A percentile compares a stretch with the other conserved stretches of the same genome.
Conservation (phyloP, 208 protist species). For the Wallacemonas sp. region DNA sequence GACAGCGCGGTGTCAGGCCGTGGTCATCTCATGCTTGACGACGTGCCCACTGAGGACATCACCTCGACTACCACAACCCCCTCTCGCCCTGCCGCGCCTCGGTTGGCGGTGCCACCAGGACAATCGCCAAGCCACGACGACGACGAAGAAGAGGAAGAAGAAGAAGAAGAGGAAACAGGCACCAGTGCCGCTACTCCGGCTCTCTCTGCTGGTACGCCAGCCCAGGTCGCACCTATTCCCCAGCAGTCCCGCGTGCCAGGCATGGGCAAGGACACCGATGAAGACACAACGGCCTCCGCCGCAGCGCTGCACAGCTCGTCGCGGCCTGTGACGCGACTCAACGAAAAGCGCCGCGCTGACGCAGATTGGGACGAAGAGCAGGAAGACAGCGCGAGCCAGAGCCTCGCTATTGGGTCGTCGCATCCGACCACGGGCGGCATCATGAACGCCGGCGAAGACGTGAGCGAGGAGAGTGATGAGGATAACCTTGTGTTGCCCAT, state of each 20-base stretch:
- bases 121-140: too few relatives aligned
- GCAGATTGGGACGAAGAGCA: slow-evolving; percentile 18
- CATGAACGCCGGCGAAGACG: background rate
- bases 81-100: background rate
- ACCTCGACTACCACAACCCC: slow-evolving; percentile 11
- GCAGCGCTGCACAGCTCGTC: background rate
- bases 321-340: background rate
- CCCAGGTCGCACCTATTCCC: too few relatives aligned
- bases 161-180: background rate
- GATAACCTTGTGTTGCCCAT: slow-evolving; percentile 24
- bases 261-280: background rate
- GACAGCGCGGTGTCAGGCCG: slow-evolving; percentile 14
- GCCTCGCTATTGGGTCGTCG: background rate
- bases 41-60: slow-evolving; percentile 30
- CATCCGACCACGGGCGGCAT: background rate
- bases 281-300: background rate
- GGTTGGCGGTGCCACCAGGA: too few relatives aligned
- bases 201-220: background rate
- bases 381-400: background rate
- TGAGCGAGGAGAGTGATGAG: slow-evolving; percentile 12
- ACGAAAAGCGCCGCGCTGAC: slow-evolving; percentile 29
- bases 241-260: too few relatives aligned
- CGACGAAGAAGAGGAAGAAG: background rate
- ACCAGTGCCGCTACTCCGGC: background rate
- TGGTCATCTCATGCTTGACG: slow-evolving; percentile 10